These are phyloP conservation scores for Ricinus communis DNA, from an alignment of 345 rosid genomes.

Conservation along the genomic window DNA sequence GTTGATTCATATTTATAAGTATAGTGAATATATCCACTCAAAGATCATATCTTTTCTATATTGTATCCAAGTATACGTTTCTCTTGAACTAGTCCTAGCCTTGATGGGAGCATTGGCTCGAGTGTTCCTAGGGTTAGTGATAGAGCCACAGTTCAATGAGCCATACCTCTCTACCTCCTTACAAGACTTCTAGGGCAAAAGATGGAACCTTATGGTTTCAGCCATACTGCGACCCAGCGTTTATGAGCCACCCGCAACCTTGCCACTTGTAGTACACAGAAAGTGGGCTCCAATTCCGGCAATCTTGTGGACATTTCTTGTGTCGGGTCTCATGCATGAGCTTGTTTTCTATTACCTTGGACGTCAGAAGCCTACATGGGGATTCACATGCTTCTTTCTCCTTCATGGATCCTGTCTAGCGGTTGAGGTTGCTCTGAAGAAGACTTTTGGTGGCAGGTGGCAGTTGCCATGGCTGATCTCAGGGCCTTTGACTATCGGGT, in stretches of 20 bases:
- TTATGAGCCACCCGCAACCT: slow-evolving; percentile 10
- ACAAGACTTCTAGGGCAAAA: slow-evolving; percentile 31
- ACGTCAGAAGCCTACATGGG: slow-evolving; percentile 16
- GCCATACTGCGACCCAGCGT: slow-evolving; percentile 23
- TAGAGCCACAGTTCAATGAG: slow-evolving; percentile 56
- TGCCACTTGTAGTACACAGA: not conserved
- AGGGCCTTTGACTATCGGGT: slow-evolving; percentile 36
- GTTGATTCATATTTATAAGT: slow-evolving; percentile 25
- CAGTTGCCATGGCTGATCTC: slow-evolving; percentile 28
- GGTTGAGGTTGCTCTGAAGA: slow-evolving; percentile 34
- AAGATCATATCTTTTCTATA: slow-evolving; percentile 34
- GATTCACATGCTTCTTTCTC: slow-evolving; percentile 14
- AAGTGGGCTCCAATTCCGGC: slow-evolving; percentile 14
- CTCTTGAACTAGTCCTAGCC: slow-evolving; percentile 46
- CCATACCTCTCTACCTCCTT: slow-evolving; percentile 42
- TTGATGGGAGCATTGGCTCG: slow-evolving; percentile 38
- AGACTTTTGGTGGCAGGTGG: slow-evolving; percentile 19
- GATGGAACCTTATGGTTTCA: slow-evolving; percentile 28
- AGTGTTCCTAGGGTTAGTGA: slow-evolving; percentile 29
- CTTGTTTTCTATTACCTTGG: slow-evolving; percentile 22
- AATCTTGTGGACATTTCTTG: slow-evolving; percentile 16
- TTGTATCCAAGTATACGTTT: slow-evolving; percentile 40
- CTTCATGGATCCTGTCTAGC: slow-evolving; percentile 19
- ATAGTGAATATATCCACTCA: slow-evolving; percentile 34
- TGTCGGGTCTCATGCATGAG: slow-evolving; percentile 28